Evolutionary conservation across 1,139 yeast genomes (phyloP).

Genomic region (Candida sanyaensis): DNA sequence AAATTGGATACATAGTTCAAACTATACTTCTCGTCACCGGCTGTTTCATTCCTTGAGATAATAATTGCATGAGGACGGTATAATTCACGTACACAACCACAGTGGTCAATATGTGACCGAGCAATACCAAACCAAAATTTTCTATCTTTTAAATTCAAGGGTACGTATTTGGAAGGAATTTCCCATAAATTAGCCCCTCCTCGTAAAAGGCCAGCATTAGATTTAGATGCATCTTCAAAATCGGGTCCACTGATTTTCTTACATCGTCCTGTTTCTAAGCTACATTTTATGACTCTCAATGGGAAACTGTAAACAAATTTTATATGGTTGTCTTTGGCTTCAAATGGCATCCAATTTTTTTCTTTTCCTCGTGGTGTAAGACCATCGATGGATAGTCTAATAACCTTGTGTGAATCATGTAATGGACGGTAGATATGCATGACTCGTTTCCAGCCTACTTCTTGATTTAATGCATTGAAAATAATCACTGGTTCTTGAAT

Average conservation of each 20-base stretch:
- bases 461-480: slow-evolving; percentile 37
- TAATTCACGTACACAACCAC: slow-evolving; percentile 35
- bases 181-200: slow-evolving; percentile 20
- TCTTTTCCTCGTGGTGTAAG: slow-evolving; percentile 20
- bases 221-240: slow-evolving; percentile 14
- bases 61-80: slow-evolving; percentile 23
- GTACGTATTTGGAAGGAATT: slow-evolving; percentile 11
- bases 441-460: slow-evolving; percentile 24
- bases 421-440: slow-evolving; percentile 35
- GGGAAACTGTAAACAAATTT: slow-evolving; percentile 23
- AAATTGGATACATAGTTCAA: slow-evolving; percentile 21
- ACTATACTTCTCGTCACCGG: slow-evolving; percentile 9
- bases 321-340: slow-evolving; percentile 20
- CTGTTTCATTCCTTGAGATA: slow-evolving; percentile 14
- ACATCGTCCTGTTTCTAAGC: slow-evolving; percentile 17
- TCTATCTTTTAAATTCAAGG: slow-evolving; percentile 12
- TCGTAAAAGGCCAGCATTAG: slow-evolving; percentile 19
- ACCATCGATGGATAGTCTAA: slow-evolving; percentile 27
- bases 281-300: slow-evolving; percentile 19
- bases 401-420: slow-evolving; percentile 20
- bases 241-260: slow-evolving; percentile 16
- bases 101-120: slow-evolving; percentile 33
- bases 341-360: slow-evolving; percentile 49
- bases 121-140: slow-evolving; percentile 41
- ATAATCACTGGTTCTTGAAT: slow-evolving; percentile 46